Evolutionary conservation across 116 monocot genomes (phyloP), one percentile per base, ranked within the genome.

Genomic region (Dioscorea cayenensis): DNA sequence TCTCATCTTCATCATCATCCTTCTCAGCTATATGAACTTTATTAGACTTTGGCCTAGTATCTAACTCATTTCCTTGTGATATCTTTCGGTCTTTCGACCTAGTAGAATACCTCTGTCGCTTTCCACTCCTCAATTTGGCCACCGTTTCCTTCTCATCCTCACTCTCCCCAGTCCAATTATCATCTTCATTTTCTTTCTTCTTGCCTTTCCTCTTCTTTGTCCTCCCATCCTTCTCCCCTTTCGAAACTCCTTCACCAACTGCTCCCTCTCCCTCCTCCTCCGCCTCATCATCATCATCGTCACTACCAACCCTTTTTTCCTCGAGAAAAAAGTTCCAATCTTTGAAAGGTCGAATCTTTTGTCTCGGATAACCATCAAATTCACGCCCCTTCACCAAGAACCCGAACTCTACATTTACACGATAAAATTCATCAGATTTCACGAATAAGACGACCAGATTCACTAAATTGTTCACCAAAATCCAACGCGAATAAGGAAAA

Each of bases 291-390:
- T 77, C 85, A 50, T 87, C 88, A 2, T 79, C 77, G 60, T 87
- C 85, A 43, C 65, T 75, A 48, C 37, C 49, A 1, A 65, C 72
- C 12, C 68, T 70, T 35, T 52, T 59, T 28, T 78, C 79, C 49
- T 89, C 91, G 27, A 95, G 87, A 37, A 83, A 89, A 88, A 88
- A 95, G 67, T 87, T 87, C 89, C 86, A 86, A 7, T 83, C 72
- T 71, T 78, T 87, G 14, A 77, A 20, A 21, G 82, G 62, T 5
- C 67, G 74, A 17, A 89, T 76, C 76, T 70, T 84, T 28, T 71
- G 43, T 68, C 59, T 72, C 3, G 72, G 78, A 43, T 79, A 90
- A 20, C 49, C 27, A 60, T 90, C 84, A 36, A 86, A 86, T 50
- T 86, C 90, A 76, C 77, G 84, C 10, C 86, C 90, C 60, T 71